Percentiles rank a stretch among this genome's conserved stretches.
phyloP scores from a whole-genome alignment of 2,329 filamentous ascomycete genomes.

The Fusarium oligoseptatum region DNA sequence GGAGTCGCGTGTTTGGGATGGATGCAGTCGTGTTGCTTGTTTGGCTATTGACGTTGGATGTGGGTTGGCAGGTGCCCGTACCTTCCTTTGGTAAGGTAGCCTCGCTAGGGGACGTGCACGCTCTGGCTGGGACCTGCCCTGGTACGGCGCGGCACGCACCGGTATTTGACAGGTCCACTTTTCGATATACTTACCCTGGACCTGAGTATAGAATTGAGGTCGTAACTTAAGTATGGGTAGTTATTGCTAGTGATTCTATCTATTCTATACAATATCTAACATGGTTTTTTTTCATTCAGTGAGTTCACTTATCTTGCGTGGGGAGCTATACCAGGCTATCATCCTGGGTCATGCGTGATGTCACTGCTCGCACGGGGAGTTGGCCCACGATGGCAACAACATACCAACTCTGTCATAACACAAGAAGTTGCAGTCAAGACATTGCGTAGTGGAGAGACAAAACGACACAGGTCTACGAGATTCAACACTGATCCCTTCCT shows the following conservation, averaged over 20 bases:
- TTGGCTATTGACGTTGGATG: constrained; percentile 1
- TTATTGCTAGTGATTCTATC: background rate
- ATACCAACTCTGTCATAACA: background rate
- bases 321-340: background rate
- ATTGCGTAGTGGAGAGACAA: background rate
- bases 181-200: background rate
- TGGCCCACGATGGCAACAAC: background rate
- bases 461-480: background rate
- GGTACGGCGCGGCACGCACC: constrained; percentile 20
- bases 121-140: constrained; percentile 9
- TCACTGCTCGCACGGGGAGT: background rate
- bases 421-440: background rate
- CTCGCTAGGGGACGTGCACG: constrained; percentile 19
- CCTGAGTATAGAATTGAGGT: background rate
- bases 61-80: background rate
- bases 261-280: background rate
- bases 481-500: background rate
- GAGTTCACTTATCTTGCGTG: background rate
- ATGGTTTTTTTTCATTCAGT: background rate
- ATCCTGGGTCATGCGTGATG: background rate
- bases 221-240: background rate
- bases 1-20: constrained; percentile 32
- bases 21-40: constrained; percentile 28
- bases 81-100: background rate
- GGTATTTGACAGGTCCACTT: constrained; percentile 7